Evolutionary conservation across 805 yeast species (phyloP), one percentile per base, ranked within the genome.

Genomic region (Zygosaccharomyces gambellarensis): DNA sequence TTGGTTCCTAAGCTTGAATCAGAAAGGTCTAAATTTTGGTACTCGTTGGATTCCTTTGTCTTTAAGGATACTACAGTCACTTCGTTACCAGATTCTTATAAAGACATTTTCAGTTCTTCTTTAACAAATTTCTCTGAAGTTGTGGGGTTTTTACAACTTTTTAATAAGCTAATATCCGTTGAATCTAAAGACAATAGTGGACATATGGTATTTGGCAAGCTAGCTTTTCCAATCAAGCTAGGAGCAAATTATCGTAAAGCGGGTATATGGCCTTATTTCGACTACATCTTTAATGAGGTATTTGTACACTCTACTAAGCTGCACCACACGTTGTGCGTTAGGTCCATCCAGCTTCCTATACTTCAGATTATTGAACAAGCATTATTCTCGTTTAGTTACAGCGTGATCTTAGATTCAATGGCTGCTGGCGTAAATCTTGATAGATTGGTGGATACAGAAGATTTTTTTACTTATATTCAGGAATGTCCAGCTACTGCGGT

Each of bases 191-290:
- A 47, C 10, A 49, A 58, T 9, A 60, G 50, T 17, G 60, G 59
- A 19, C 50, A 55, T 28, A 58, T 68, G 41, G 65, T 65, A 3
- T 71, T 75, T 53, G 75, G 78, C 12, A 72, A 71, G 4, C 60
- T 82, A 11, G 73, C 80, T 10, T 85, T 74, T 58, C 96, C 96
- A 0, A 57, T 71, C 5, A 79, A 76, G 46, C 63, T 89, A 25
- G 96, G 96, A 0, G 62, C 63, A 2, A 71, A 73, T 0, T 78
- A 81, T 54, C 75, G 95, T 57, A 77, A 74, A 29, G 64, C 73
- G 14, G 96, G 96, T 2, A 67, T 89, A 5, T 80, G 90, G 80
- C 89, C 94, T 2, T 92, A 90, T 58, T 64, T 87, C 47, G 92
- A 88, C 46, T 89, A 80, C 57, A 63, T 90, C 11, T 60, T 86